A percentile compares a stretch with the other conserved stretches of the same genome.
Evolutionary conservation across 306 rosid genomes (phyloP).

Genomic region (Quercus gilva): DNA sequence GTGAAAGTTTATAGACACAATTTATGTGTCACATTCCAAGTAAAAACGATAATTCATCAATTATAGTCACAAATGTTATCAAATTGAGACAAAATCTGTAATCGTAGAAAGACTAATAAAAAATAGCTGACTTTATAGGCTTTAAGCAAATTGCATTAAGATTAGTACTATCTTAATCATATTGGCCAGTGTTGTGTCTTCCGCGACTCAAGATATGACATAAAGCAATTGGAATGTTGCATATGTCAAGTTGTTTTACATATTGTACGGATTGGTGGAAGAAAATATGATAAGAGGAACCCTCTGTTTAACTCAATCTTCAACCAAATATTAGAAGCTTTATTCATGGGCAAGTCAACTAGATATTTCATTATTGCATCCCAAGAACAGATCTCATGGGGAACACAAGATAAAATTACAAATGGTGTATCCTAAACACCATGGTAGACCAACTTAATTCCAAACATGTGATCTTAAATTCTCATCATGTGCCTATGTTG

Average conservation of each 20-base stretch:
- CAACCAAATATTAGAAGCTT: slow-evolving; percentile 17
- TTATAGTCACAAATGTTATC: too few relatives aligned
- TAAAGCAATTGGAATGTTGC: too few relatives aligned
- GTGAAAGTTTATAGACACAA: too few relatives aligned
- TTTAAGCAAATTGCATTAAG: background rate
- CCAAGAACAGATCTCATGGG: slow-evolving; percentile 34
- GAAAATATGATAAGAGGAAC: background rate
- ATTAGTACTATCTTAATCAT: background rate
- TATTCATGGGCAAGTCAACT: slow-evolving; percentile 29
- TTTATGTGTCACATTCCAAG: too few relatives aligned
- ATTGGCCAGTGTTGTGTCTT: too few relatives aligned
- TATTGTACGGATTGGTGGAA: background rate
- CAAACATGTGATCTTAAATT: slow-evolving; percentile 14
- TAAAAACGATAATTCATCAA: too few relatives aligned
- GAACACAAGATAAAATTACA: slow-evolving; percentile 7
- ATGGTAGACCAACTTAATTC: slow-evolving; percentile 3
- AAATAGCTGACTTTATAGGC: background rate
- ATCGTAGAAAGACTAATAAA: too few relatives aligned
- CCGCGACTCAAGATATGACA: too few relatives aligned
- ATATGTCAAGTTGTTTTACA: too few relatives aligned
- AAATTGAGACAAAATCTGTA: too few relatives aligned
- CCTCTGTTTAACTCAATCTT: background rate
- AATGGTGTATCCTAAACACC: background rate
- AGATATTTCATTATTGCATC: slow-evolving; percentile 15
- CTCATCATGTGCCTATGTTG: slow-evolving; percentile 18